Evolutionary conservation across 2,329 filamentous ascomycete genomes (phyloP), one percentile per base, ranked within the genome.

Genomic region (Aspergillus ibericus): DNA sequence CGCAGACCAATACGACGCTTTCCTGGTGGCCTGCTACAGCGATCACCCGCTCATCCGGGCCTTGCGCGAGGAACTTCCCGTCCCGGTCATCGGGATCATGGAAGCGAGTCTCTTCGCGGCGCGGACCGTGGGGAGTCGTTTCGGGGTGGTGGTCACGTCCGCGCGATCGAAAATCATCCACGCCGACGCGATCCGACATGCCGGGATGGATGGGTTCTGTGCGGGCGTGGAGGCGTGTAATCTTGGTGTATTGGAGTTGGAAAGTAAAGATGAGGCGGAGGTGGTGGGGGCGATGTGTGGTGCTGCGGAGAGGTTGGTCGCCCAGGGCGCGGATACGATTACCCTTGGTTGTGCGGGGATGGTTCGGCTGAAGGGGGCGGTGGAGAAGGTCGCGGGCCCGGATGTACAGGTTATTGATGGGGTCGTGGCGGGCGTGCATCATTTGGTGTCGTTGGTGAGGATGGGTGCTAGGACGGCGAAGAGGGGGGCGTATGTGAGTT

Each of bases 71-170:
- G 80, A 81, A 54, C 73, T 79, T 42, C 59, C 67, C 2, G 69
- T 79, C 49, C 81, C 80, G 0, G 70, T 78, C 4, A 76, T 82
- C 2, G 81, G 81, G 3, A 82, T 83, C 57, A 82, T 83, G 79
- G 81, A 83, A 66, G 79, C 80, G 0, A 75, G 69, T 4, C 70
- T 83, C 2, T 83, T 85, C 62, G 73, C 79, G 5, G 77, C 81
- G 5, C 68, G 80, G 7, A 83, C 81, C 56, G 72, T 84, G 1
- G 82, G 82, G 2, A 74, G 75, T 5, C 67, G 74, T 2, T 78
- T 82, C 42, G 80, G 80, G 0, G 72, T 82, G 18, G 69, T 81
- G 4, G 78, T 77, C 0, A 80, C 78, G 0, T 72, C 70, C 2
- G 62, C 70, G 16, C 64, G 79, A 18, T 77, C 73, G 20, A 74